Base-by-base conservation (phyloP, 495 filamentous ascomycete species). In the Jackrogersella minutella region DNA sequence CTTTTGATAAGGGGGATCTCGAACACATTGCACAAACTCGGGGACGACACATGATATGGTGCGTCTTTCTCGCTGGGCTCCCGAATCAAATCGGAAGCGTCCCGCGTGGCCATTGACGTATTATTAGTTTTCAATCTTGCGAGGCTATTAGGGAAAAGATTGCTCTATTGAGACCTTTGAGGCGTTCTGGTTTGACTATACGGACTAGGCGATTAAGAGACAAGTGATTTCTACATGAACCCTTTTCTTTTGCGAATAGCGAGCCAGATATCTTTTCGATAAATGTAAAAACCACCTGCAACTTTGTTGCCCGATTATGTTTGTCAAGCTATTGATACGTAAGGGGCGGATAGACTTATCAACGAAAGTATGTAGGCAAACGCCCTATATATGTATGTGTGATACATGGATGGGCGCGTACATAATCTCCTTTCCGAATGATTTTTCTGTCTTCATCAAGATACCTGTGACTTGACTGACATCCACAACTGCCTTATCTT, bases 291-390 rank as follows among this genome's bases (percentile, higher is more conserved):
- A n/a, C n/a, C n/a, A n/a, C 14, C 9, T 26, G 4, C 13, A 51
- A 21, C 13, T 33, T 31, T 59, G 17, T 28, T 28, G 19, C 55
- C 16, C n/a, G 24, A 16, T 31, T 30, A 16, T 43, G 52, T 56
- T 56, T 56, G 52, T 24, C 31, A 37, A 52, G 49, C 49, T 22
- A 54, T 26, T 22, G 1, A 19, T n/a, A 16, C 19, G 34, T 22
- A 33, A 54, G 51, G 51, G 21, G 24, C 10, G 41, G 31, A n/a
- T 26, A 33, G 51, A 24, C 40, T 49, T 58, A 39, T 47, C 37
- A 28, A 46, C 19, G 26, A 37, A n/a, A 37, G 17, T 16, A 41
- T 30, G 14, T 44, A 58, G 52, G 52, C 52, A 56, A 56, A 56
- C 52, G 52, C n/a, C 22, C 3, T 30, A 14, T 43, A 26, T 28